Evolutionary conservation across 2,329 filamentous ascomycete genomes (phyloP), one percentile per base, ranked within the genome.

Genomic region (Fulvia fulva): DNA sequence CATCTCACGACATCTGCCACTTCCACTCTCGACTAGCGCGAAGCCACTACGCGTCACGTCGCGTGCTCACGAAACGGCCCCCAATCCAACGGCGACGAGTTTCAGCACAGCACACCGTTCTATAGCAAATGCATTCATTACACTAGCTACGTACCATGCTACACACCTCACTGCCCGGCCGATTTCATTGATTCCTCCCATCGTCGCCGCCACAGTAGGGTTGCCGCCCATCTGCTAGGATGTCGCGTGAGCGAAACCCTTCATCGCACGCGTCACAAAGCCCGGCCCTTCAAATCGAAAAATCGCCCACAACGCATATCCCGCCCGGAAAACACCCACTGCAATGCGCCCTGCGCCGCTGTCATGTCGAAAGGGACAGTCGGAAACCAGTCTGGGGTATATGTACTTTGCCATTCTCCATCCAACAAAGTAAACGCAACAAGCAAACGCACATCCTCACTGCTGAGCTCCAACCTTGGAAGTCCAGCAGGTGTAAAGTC

Each of bases 101-200:
- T 21, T 16, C 22, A 21, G 21, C 21, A 7, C 23, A 46, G n/a
- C 37, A 44, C 26, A 16, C 6, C 25, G 9, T 26, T 5, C n/a
- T 46, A 30, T 32, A 30, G 52, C 26, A 32, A 25, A 34, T 30
- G 43, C 43, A 30, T 8, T 46, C 47, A 28, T 34, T 54, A 46
- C 52, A 47, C 30, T 32, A 54, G 52, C 52, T 54, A 54, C 52
- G 32, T 54, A 54, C 23, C 52, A 44, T 46, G 28, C 52, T 46
- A 54, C 34, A 44, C 41, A 28, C 16, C 16, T 11, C 23, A 28
- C 4, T n/a, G 14, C 14, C 6, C 52, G 14, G 2, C 16, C n/a
- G 21, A n/a, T 6, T 12, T 12, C 41, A 19, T 21, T 8, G 12
- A 12, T 54, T 46, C 12, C 23, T 32, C n/a, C n/a, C 41, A 11